Evolutionary conservation across 305 asterid genomes (phyloP), one percentile per base, ranked within the genome.

Genomic region (Fraxinus dipetala): DNA sequence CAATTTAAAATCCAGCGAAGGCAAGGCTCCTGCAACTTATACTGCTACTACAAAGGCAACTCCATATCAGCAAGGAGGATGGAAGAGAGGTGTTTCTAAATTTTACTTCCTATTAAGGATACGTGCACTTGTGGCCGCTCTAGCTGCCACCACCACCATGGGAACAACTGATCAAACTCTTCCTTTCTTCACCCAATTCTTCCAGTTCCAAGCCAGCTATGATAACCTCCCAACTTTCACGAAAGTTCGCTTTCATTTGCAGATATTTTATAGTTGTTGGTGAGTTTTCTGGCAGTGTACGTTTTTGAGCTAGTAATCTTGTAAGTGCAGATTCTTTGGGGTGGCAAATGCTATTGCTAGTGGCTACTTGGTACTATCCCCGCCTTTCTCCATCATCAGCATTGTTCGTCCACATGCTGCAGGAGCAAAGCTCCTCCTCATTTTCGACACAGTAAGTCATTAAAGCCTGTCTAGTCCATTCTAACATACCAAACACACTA

Each of bases 161-260:
- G 97, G 91, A 80, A 91, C 98, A 77, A 87, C 97, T 45, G 94
- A 90, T 36, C 92, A 93, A 80, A 85, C 88, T 73, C 93, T 93
- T 36, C 97, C 98, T n/a, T 91, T 93, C 85, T 93, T 93, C 88
- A 93, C 93, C 2, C 95, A 90, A 87, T 89, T 91, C 87, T 88
- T 90, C 82, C 97, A 91, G 87, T 92, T 93, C 77, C 86, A 92
- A 87, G 98, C 97, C 30, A 89, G 93, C 89, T 92, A 93, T 63
- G 93, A 93, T 16, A 94, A 92, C 78, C 92, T 93, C 88, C 95
- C 98, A 5, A 79, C 97, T 81, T 91, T 91, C 89, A 78, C 92
- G 98, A 91, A 84, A 24, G 85, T 56, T 22, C 14, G 38, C 54
- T 4, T 75, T 3, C 72, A 63, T 10, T 22, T 63, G 31, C 72